These are phyloP conservation scores for Petunia hybrid DNA, from an alignment of 305 asterid species.

Conservation along the genomic window DNA sequence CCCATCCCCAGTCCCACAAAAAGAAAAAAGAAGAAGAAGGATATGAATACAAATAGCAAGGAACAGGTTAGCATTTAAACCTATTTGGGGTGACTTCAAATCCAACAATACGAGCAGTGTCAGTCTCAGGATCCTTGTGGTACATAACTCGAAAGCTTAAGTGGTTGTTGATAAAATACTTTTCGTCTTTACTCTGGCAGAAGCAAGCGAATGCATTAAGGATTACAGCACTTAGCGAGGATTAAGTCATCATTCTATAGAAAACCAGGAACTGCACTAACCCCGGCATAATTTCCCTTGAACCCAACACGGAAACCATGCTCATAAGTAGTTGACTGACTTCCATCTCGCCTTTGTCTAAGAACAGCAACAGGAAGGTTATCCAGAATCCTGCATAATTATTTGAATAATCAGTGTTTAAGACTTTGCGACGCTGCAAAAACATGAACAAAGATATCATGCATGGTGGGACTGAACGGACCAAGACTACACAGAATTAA, in stretches of 20 bases:
- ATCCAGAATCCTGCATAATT: slow-evolving; percentile 82
- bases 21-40: neutral
- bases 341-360: slow-evolving; percentile 86
- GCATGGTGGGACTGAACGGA: slow-evolving; percentile 13
- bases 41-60: slow-evolving; percentile 14
- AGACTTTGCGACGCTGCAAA: neutral
- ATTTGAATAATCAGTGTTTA: slow-evolving; percentile 21
- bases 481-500: slow-evolving; percentile 10
- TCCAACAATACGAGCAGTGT: slow-evolving; percentile 89
- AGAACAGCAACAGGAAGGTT: slow-evolving; percentile 95
- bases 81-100: slow-evolving; percentile 95
- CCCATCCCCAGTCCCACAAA: neutral
- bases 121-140: slow-evolving; percentile 78
- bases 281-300: slow-evolving; percentile 94
- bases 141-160: slow-evolving; percentile 94
- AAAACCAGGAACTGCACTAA: slow-evolving; percentile 44
- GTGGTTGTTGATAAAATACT: slow-evolving; percentile 86
- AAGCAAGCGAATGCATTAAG: slow-evolving; percentile 37
- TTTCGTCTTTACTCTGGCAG: slow-evolving; percentile 87
- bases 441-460: slow-evolving; percentile 19
- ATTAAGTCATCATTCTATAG: slow-evolving; percentile 28
- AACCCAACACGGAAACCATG: slow-evolving; percentile 96
- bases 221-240: slow-evolving; percentile 19
- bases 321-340: slow-evolving; percentile 72
- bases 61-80: slow-evolving; percentile 43